Base-by-base conservation (phyloP, 352 stramenopile genomes). In the Pythium sp. region DNA sequence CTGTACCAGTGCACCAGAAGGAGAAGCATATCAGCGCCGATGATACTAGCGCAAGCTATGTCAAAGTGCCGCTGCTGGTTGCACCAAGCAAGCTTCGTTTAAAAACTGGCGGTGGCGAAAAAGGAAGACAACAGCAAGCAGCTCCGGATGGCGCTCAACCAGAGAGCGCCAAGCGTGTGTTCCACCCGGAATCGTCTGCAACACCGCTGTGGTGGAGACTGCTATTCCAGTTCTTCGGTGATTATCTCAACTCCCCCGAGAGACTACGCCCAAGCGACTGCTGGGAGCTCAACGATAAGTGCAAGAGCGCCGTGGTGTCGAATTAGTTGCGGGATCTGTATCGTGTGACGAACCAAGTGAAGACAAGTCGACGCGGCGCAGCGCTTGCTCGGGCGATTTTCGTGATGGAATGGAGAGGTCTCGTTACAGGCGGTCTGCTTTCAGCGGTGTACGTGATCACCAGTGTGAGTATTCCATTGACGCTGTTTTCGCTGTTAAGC, bases 121-220 rank as follows among this genome's bases (percentile, higher is more conserved):
- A 43, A 43, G 36, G 14, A 43, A 43, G 36, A 18, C 1, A 43
- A 5, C 12, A 43, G 11, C 51, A 20, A 58, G 8, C 5, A 28
- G 5, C 51, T 30, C 6, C 12, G 51, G 8, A 3, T 15, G 51
- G 7, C 20, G 30, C 30, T 28, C 30, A 8, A 18, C 3, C 32
- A 22, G 20, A 30, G 9, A 3, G 8, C 47, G 32, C 18, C n/a
- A n/a, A 62, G 57, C 34, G 34, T 15, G 32, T 32, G 15, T 26
- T 80, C 18, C 72, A 86, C 41, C 76, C 76, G 8, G 71, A 73
- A 20, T 73, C 76, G n/a, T 46, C 56, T 11, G 28, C 51, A 26
- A 81, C 78, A 36, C 68, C 76, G 63, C 74, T 68, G 58, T 83
- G 78, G 78, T 68, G 78, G 28, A 80, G 78, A 47, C 58, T 86